Conservation (phyloP, 441 rosid genomes). For the Pelargonium exstipulatum region DNA sequence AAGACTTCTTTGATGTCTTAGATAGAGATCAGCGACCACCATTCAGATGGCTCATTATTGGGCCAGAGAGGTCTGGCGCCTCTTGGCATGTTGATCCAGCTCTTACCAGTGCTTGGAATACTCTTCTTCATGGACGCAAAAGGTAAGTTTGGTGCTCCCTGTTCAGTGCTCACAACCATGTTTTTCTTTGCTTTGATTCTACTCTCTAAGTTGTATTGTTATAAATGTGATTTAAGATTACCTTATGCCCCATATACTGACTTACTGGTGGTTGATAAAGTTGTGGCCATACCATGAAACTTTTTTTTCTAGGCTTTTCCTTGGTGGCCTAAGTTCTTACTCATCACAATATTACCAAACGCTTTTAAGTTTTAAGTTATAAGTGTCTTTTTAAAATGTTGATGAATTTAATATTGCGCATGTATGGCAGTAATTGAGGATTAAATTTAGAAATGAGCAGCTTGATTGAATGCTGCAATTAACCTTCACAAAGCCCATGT, state of each 20-base stretch:
- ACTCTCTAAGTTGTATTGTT: not conserved
- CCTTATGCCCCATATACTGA: not conserved
- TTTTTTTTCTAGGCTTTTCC: not conserved
- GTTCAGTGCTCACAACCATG: slow-evolving; percentile 5
- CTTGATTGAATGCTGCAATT: not conserved
- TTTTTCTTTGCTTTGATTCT: not conserved
- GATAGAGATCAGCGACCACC: slow-evolving; percentile 74
- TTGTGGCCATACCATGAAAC: not conserved
- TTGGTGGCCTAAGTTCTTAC: not conserved
- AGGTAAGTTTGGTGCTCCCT: slow-evolving; percentile 40
- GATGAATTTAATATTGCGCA: not conserved
- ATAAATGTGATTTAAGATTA: not conserved
- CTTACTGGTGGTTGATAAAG: not conserved
- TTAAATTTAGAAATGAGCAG: slow-evolving; percentile 1
- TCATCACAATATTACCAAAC: not conserved
- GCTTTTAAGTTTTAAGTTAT: not conserved
- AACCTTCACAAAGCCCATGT: not conserved
- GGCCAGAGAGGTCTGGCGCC: slow-evolving; percentile 98
- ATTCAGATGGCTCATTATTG: slow-evolving; percentile 87
- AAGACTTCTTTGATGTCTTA: slow-evolving; percentile 76
- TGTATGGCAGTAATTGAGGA: not conserved
- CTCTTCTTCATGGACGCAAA: slow-evolving; percentile 85
- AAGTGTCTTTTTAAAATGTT: not conserved
- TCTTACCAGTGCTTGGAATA: slow-evolving; percentile 98
- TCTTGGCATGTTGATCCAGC: slow-evolving; percentile 99